Evolutionary conservation across 345 rosid genomes (phyloP).

Genomic region (Theobroma cacao): DNA sequence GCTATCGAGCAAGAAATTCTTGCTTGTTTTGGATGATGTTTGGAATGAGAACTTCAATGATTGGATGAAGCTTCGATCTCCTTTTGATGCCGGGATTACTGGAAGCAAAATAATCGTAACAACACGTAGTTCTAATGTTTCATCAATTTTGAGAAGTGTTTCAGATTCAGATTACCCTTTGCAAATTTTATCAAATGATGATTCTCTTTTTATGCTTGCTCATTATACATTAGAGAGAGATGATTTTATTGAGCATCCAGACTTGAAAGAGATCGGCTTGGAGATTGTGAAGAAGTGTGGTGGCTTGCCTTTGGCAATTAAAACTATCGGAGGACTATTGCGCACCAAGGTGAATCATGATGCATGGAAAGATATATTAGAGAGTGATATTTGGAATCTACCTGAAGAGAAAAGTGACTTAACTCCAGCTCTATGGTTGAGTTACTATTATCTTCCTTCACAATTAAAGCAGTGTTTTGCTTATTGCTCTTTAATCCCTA

Average conservation of each 20-base stretch:
- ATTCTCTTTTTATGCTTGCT: not conserved
- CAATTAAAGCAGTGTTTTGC: slow-evolving; percentile 20
- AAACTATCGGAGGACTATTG: not conserved
- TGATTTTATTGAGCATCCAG: not conserved
- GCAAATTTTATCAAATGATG: not conserved
- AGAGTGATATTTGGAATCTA: not conserved
- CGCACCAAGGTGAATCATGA: not conserved
- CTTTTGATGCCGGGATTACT: not conserved
- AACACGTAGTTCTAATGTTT: not conserved
- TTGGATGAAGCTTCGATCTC: not conserved
- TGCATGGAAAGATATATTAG: slow-evolving; percentile 4
- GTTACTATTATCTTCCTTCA: slow-evolving; percentile 16
- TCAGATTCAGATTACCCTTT: not conserved
- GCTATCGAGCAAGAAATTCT: not conserved
- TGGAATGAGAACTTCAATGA: slow-evolving; percentile 11
- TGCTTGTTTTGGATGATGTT: not conserved
- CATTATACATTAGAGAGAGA: not conserved
- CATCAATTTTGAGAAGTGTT: not conserved
- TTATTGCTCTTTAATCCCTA: slow-evolving; percentile 12
- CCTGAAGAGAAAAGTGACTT: accelerated
- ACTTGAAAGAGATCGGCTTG: not conserved
- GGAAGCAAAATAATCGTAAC: slow-evolving; percentile 30
- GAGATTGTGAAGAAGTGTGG: not conserved
- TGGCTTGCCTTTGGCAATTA: slow-evolving; percentile 15
- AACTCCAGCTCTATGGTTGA: slow-evolving; percentile 2